phyloP scores from a whole-genome alignment of 2,329 filamentous ascomycete species.

The Fusarium ambrosium region DNA sequence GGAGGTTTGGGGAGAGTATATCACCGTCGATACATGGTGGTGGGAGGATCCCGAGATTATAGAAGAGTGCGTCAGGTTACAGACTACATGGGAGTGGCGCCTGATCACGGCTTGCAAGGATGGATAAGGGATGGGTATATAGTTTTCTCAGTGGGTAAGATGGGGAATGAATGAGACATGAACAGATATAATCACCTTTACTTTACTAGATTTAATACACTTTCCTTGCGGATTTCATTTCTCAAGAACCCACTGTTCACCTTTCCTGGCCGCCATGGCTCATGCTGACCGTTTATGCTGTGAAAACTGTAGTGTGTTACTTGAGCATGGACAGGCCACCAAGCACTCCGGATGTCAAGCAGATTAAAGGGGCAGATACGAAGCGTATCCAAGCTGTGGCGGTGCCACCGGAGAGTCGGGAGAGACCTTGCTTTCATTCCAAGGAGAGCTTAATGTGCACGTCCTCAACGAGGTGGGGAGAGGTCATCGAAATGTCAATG shows the following conservation, averaged over 20 bases:
- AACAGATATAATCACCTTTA: neutral
- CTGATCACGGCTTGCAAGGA: conserved; percentile 68
- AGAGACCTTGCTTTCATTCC: too few species aligned
- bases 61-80: conserved; percentile 65
- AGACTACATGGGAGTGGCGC: conserved; percentile 71
- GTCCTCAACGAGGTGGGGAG: neutral
- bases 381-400: too few species aligned
- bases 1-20: conserved; percentile 69
- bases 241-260: neutral
- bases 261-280: neutral
- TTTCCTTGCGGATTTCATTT: neutral
- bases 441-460: too few species aligned
- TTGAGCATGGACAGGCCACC: neutral
- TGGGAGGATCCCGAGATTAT: conserved; percentile 69
- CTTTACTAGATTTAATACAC: conserved; percentile 1
- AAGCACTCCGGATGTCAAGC: neutral
- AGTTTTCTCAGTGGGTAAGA: neutral
- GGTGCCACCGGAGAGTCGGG: too few species aligned
- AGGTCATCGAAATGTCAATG: neutral
- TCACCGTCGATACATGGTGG: conserved; percentile 68
- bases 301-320: neutral
- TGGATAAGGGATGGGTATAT: neutral
- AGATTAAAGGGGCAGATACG: too few species aligned
- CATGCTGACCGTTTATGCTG: neutral
- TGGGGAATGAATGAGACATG: neutral